phyloP scores from a whole-genome alignment of 495 filamentous ascomycete species.

The Aspergillus campestris region DNA sequence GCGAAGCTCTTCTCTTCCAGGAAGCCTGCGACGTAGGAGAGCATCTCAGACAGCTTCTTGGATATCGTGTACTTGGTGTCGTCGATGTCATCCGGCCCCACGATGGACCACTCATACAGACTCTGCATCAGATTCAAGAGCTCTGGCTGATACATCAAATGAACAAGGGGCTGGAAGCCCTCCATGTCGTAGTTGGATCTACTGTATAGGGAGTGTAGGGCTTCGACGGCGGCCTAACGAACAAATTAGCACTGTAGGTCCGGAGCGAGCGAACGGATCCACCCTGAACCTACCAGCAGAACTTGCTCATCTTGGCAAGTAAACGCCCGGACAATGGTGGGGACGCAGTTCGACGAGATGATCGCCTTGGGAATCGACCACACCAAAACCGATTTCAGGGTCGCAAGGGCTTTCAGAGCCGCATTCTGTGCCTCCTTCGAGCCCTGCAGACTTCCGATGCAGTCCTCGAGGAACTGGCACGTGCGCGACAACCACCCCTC shows the following conservation, averaged over 20 bases:
- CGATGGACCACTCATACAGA: slow-evolving; percentile 74
- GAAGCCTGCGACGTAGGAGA: slow-evolving; percentile 75
- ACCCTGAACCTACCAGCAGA: slow-evolving; percentile 50
- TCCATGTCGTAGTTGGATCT: slow-evolving; percentile 65
- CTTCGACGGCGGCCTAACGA: slow-evolving; percentile 68
- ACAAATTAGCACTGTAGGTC: slow-evolving; percentile 7
- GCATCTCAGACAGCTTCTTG: slow-evolving; percentile 91
- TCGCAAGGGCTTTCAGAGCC: slow-evolving; percentile 63
- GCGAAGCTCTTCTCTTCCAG: slow-evolving; percentile 65
- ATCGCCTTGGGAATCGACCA: slow-evolving; percentile 85
- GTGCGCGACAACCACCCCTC: slow-evolving; percentile 84
- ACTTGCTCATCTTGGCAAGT: slow-evolving; percentile 64
- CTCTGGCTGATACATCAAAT: slow-evolving; percentile 64
- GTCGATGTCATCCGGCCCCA: slow-evolving; percentile 71
- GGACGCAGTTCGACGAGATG: slow-evolving; percentile 56
- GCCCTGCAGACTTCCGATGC: slow-evolving; percentile 55
- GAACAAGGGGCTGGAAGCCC: slow-evolving; percentile 70
- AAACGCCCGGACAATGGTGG: slow-evolving; percentile 65
- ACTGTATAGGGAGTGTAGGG: slow-evolving; percentile 71
- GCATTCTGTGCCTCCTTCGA: slow-evolving; percentile 53
- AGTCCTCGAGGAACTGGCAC: slow-evolving; percentile 63
- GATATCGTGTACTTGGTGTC: slow-evolving; percentile 85
- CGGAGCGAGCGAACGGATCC: slow-evolving; percentile 1
- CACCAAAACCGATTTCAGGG: slow-evolving; percentile 64
- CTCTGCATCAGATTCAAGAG: slow-evolving; percentile 63